Evolutionary conservation across 805 yeast species (phyloP), one percentile per base, ranked within the genome.

Genomic region (Cyberlindnera americana): DNA sequence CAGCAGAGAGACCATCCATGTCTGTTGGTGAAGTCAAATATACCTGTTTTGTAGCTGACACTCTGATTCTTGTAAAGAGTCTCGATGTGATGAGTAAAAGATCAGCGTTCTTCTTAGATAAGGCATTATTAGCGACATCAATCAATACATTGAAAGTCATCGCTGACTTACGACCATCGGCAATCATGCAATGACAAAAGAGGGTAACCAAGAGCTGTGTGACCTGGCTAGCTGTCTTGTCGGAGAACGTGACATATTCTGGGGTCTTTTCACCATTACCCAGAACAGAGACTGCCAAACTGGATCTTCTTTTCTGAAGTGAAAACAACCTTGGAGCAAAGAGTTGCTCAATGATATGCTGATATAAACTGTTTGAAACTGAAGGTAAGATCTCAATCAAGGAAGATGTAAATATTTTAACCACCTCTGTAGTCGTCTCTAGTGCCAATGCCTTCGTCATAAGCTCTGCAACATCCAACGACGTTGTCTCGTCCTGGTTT

Each of bases 1-100:
- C 72, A 3, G 79, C 73, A 9, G 87, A 75, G 14, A 83, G 59
- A 0, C 86, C 88, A 29, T 76, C 82, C 66, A 81, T 75, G 53
- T 83, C 86, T 1, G 60, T 55, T 4, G 83, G 82, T 7, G 67
- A 62, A 3, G 76, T 60, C 30, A 83, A 61, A 51, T 67, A 75
- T 2, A 83, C 59, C 25, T 57, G 60, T 6, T 67, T 64, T 4
- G 68, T 69, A 12, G 63, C 53, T 2, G 78, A 70, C 0, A 66
- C 66, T 37, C 91, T 65, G 1, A 81, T 62, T 44, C 88, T 65
- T 15, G 75, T 62, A 39, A 84, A 60, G 13, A 77, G 61, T 36
- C 81, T 69, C 6, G 78, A 64, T 3, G 77, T 57, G 5, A 69
- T 62, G n/a, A 83, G 57, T 33, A 75, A 59, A 5, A 70, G 47